Conservation (phyloP, 148 eudicot species). For the Drosera capensis region DNA sequence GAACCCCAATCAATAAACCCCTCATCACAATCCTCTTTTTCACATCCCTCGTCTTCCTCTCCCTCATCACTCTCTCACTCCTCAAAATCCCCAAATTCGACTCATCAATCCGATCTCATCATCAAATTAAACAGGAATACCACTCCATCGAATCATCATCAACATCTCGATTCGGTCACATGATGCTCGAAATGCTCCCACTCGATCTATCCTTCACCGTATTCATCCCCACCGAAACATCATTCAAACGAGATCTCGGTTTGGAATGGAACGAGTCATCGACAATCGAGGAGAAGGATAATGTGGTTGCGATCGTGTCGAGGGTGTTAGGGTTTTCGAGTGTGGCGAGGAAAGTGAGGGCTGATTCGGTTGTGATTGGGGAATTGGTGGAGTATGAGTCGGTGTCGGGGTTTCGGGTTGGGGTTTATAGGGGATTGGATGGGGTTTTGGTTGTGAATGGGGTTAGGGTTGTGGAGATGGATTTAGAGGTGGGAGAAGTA, state of each 20-base stretch:
- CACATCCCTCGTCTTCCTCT: too few relatives aligned
- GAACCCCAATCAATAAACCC: too few relatives aligned
- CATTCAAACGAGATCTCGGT: constrained; percentile 47
- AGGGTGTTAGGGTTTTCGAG: constrained; percentile 62
- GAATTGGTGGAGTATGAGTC: constrained; percentile 44
- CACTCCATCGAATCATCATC: too few relatives aligned
- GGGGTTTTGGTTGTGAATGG: constrained; percentile 54
- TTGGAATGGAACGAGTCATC: constrained; percentile 25
- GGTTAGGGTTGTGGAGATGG: constrained; percentile 30
- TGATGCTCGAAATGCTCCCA: constrained; percentile 67
- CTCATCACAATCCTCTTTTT: too few relatives aligned
- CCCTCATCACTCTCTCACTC: too few relatives aligned
- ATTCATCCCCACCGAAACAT: constrained; percentile 57
- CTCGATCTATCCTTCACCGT: constrained; percentile 63
- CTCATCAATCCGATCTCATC: too few relatives aligned
- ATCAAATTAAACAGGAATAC: too few relatives aligned
- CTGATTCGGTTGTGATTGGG: constrained; percentile 22
- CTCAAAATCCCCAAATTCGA: too few relatives aligned
- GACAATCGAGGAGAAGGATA: constrained; percentile 18
- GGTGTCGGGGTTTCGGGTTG: constrained; percentile 40
- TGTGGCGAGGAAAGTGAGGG: constrained; percentile 42
- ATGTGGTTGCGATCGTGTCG: constrained; percentile 53
- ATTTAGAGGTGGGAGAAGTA: constrained; percentile 31
- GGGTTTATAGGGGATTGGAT: constrained; percentile 29
- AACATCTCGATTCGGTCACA: constrained; percentile 54